Base-by-base conservation (phyloP, 2,329 filamentous ascomycete species). In the Westerdykella sp. region DNA sequence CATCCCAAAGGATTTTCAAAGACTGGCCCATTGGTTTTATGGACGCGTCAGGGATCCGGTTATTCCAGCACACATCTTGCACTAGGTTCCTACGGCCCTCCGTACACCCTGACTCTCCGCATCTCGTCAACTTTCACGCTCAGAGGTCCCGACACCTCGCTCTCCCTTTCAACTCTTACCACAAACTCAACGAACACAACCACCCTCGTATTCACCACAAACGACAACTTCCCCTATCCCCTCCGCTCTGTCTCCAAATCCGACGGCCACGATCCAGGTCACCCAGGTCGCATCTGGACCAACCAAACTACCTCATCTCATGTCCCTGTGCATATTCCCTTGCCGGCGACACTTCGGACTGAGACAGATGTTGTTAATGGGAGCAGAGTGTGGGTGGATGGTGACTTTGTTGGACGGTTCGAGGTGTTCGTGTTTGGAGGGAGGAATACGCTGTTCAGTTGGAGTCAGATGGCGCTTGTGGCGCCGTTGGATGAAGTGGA, bases 401-500 rank as follows among this genome's bases (percentile, higher is more conserved):
- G 64, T 6, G 37, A 48, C 0, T 76, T 78, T 37, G 65, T 49
- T 1, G 76, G 76, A 0, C 57, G 76, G 9, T 78, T 78, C 41
- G 75, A 79, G 48, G 75, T 77, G 0, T 76, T 75, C 45, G 70
- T 79, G 1, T 78, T 69, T 49, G 75, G 75, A 0, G 76, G 76
- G 2, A 66, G 65, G 25, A 78, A 79, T 43, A 70, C 65, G 6
- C 45, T 70, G 38, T 73, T 76, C 37, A 76, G 73, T 25, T 78
- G 75, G 76, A 76, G 70, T 46, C 75, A 77, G 55, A 79, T 78
- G 75, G 74, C 75, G 1, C 71, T 78, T 51, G 75, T 77, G 11
- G 75, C 74, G 7, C 74, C 74, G 1, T 43, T 77, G 31, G 63
- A 73, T 6, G 45, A 35, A 1, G 39, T 66, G 3, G 42, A 55